phyloP scores from a whole-genome alignment of 2,329 filamentous ascomycete genomes.

The Fusarium pilosicola region DNA sequence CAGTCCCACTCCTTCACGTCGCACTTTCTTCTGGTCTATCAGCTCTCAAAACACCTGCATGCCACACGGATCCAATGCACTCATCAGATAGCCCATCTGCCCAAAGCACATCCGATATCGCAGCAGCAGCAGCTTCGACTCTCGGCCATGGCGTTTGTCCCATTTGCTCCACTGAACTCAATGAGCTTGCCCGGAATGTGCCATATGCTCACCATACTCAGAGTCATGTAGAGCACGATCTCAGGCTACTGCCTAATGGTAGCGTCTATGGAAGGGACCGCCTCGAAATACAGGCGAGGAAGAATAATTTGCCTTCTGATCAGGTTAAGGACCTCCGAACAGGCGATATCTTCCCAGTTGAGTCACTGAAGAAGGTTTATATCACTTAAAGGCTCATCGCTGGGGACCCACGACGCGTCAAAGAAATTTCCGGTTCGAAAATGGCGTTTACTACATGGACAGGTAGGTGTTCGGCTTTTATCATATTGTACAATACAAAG shows the following conservation, averaged over 20 bases:
- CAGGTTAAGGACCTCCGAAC: conserved; percentile 83
- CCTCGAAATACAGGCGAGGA: conserved; percentile 80
- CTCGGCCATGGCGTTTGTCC: conserved; percentile 85
- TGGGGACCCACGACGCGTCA: not conserved
- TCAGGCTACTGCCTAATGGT: conserved; percentile 87
- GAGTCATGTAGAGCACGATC: conserved; percentile 89
- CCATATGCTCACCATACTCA: conserved; percentile 96
- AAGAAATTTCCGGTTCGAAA: not conserved
- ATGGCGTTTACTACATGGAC: not conserved
- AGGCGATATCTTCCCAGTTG: conserved; percentile 70
- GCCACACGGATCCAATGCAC: conserved; percentile 62
- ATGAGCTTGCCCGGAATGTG: conserved; percentile 86
- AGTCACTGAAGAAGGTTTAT: conserved; percentile 84
- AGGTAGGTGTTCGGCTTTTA: not conserved
- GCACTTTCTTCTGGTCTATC: conserved; percentile 91
- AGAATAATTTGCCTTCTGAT: conserved; percentile 74
- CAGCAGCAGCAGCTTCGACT: conserved; percentile 47
- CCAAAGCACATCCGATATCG: conserved; percentile 63
- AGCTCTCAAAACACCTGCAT: conserved; percentile 93
- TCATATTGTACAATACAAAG: conserved; percentile 8
- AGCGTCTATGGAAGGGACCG: conserved; percentile 83
- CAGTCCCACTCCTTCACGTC: conserved; percentile 86
- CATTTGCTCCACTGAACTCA: conserved; percentile 95
- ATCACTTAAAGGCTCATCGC: conserved; percentile 69
- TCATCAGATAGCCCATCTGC: conserved; percentile 6